Base-by-base conservation (phyloP, 345 rosid genomes). In the Cardamine resedifolia region DNA sequence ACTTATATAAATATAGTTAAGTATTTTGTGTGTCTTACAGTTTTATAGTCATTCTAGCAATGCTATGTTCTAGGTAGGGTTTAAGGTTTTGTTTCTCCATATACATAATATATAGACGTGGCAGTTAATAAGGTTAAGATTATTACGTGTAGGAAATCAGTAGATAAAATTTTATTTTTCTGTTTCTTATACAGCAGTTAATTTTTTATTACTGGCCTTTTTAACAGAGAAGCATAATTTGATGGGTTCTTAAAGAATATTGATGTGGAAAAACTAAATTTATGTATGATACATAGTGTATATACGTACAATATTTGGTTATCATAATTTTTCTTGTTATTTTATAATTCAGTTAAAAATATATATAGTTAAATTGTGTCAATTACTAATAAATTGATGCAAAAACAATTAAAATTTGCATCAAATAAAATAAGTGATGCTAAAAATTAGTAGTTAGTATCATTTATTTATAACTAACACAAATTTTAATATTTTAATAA, bases 251-350 rank as follows among this genome's bases (percentile, higher is more conserved):
- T 51, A 68, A 41, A 18, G 9, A 18, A 51, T 9, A 50, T 10
- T n/a, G 26, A 66, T 53, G 50, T 38, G 23, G 10, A 31, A 41
- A 53, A 7, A n/a, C 6, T 4, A 55, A 28, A 27, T 14, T 53
- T 26, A 18, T 68, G 72, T 68, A 39, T 68, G 63, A 53, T 18
- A 30, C 51, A 12, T 52, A 39, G 19, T 28, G 43, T 57, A 68
- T 56, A n/a, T n/a, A n/a, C n/a, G n/a, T n/a, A n/a, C n/a, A n/a
- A n/a, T n/a, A n/a, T n/a, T n/a, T n/a, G n/a, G n/a, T n/a, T n/a
- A n/a, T n/a, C n/a, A n/a, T n/a, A n/a, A n/a, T n/a, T n/a, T n/a
- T n/a, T n/a, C n/a, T n/a, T n/a, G n/a, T n/a, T n/a, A n/a, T n/a
- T n/a, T n/a, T n/a, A n/a, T n/a, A n/a, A n/a, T n/a, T n/a, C n/a